Percentiles rank a stretch among this genome's conserved stretches.
phyloP scores from a whole-genome alignment of 306 rosid species.

The Castanopsis chinensis region DNA sequence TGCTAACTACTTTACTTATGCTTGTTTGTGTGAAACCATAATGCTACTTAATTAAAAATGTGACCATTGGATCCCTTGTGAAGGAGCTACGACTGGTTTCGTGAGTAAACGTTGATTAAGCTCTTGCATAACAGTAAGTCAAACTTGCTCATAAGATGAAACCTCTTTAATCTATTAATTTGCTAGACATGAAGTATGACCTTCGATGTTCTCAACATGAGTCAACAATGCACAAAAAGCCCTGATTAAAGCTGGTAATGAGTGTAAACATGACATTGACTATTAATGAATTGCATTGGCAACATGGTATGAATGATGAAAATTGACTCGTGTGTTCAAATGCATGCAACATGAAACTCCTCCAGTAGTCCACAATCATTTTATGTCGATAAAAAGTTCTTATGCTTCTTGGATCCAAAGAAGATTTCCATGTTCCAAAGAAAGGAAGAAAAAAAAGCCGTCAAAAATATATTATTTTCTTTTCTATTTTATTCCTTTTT shows the following conservation, averaged over 20 bases:
- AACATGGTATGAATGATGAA: neutral
- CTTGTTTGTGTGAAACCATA: neutral
- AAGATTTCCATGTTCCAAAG: neutral
- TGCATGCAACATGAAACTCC: neutral
- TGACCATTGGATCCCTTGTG: neutral
- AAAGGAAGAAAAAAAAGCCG: neutral
- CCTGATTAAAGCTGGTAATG: neutral
- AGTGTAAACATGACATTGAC: neutral
- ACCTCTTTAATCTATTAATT: too few species aligned
- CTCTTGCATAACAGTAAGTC: neutral
- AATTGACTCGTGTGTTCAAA: neutral
- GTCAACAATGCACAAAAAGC: neutral
- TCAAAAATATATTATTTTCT: neutral
- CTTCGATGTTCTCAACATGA: neutral
- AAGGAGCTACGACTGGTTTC: neutral
- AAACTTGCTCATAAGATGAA: too few species aligned
- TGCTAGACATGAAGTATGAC: too few species aligned
- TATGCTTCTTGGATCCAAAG: slow-evolving; percentile 4
- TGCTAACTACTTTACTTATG: neutral
- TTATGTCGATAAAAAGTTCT: neutral
- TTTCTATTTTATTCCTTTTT: too few species aligned
- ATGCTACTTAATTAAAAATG: neutral
- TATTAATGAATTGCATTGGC: neutral
- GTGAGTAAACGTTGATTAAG: neutral
- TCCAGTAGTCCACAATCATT: neutral